These are phyloP conservation scores for Apiospora pterosperma DNA, from an alignment of 2,329 filamentous ascomycete species.

Conservation along the genomic window DNA sequence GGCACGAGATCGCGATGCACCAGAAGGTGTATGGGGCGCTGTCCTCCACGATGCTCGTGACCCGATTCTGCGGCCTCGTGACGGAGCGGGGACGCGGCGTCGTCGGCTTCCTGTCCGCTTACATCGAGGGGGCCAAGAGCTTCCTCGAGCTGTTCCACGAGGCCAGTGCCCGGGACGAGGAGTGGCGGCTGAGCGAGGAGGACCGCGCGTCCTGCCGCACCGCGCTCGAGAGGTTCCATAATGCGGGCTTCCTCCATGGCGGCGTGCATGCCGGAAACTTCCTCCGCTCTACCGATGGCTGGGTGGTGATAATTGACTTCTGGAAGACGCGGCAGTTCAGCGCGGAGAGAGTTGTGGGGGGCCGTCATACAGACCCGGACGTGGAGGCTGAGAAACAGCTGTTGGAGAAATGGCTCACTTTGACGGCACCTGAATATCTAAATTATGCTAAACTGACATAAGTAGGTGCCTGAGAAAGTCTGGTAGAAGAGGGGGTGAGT, in stretches of 20 bases:
- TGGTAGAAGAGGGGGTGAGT: too few relatives aligned
- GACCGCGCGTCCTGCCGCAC: neutral
- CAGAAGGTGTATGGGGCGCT: neutral
- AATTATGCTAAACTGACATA: too few relatives aligned
- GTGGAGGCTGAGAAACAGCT: too few relatives aligned
- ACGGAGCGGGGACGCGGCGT: neutral
- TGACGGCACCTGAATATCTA: too few relatives aligned
- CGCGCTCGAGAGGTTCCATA: neutral
- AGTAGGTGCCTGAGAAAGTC: too few relatives aligned
- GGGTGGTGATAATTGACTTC: neutral
- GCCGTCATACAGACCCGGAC: too few relatives aligned
- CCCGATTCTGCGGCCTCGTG: neutral
- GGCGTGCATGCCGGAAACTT: neutral
- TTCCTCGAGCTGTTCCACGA: neutral
- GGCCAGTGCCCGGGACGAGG: too few relatives aligned
- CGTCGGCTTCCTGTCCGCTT: neutral
- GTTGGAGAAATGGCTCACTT: too few relatives aligned
- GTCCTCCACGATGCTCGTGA: neutral
- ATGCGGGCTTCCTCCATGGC: neutral
- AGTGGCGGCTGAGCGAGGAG: neutral
- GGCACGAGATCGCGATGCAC: neutral
- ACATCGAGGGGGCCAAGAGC: neutral
- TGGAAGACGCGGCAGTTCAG: neutral
- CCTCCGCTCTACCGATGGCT: neutral
- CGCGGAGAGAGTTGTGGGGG: too few relatives aligned